These are phyloP conservation scores for Phyllachora maydis DNA, from an alignment of 2,329 filamentous ascomycete genomes.

Conservation along the genomic window DNA sequence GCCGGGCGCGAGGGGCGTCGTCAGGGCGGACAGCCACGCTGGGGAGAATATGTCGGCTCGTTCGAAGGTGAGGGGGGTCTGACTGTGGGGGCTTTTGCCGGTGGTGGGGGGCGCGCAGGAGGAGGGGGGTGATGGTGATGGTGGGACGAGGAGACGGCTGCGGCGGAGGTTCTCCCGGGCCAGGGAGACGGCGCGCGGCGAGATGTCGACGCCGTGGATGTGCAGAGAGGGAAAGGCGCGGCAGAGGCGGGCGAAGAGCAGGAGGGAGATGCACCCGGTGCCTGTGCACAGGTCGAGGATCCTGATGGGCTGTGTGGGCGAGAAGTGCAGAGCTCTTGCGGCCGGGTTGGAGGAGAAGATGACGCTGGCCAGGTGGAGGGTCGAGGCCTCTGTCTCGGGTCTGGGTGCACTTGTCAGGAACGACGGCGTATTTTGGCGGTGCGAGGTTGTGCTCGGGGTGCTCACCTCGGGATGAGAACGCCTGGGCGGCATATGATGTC, in stretches of 20 bases:
- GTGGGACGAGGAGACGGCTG: constrained; percentile 16
- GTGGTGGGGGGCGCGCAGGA: background rate
- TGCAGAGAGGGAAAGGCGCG: constrained; percentile 14
- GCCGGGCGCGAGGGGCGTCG: background rate
- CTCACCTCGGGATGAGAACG: constrained; percentile 65
- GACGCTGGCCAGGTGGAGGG: constrained; percentile 27
- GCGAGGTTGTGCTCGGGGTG: background rate
- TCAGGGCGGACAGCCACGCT: constrained; percentile 1
- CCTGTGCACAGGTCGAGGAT: constrained; percentile 81
- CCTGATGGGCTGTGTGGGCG: constrained; percentile 19
- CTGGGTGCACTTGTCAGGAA: constrained; percentile 11
- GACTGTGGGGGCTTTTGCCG: too few species aligned
- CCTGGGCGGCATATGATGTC: constrained; percentile 58
- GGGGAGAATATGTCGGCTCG: constrained; percentile 6
- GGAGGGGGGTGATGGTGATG: constrained; percentile 1
- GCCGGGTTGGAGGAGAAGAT: constrained; percentile 11
- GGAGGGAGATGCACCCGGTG: constrained; percentile 71
- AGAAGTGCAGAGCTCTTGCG: constrained; percentile 1
- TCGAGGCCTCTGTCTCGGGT: constrained; percentile 53
- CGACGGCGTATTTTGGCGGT: too few species aligned
- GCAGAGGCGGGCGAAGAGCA: constrained; percentile 38
- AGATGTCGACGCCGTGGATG: constrained; percentile 58
- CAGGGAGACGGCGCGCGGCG: constrained; percentile 39
- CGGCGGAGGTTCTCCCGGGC: constrained; percentile 39
- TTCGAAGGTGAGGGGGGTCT: constrained; percentile 2